These are phyloP conservation scores for Zygnema circumcarinatum DNA, from an alignment of 139 green algal genomes.

Conservation along the genomic window DNA sequence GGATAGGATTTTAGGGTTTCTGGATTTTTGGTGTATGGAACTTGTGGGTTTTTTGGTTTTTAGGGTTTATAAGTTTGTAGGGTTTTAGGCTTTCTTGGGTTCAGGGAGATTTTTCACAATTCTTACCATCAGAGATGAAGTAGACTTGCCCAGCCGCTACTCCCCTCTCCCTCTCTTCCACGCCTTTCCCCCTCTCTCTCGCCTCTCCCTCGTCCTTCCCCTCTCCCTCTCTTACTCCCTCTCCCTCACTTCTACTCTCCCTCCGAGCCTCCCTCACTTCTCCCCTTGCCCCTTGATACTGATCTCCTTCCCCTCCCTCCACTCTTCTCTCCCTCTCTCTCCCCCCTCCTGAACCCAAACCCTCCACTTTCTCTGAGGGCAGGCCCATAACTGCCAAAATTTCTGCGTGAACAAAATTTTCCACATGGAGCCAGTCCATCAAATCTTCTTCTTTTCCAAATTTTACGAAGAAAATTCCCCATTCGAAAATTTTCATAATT, in stretches of 20 bases:
- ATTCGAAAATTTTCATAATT: conserved; percentile 11
- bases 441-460: not conserved
- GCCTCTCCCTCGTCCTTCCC: not conserved
- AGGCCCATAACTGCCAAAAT: conserved; percentile 2
- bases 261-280: not conserved
- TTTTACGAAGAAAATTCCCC: not conserved
- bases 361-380: not conserved
- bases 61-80: no score
- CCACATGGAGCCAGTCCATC: conserved; percentile 16
- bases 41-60: no score
- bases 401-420: conserved; percentile 33
- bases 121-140: conserved; percentile 44
- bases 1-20: no score
- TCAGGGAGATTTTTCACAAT: no score
- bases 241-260: not conserved
- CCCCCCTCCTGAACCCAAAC: not conserved
- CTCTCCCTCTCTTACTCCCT: not conserved
- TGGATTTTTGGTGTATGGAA: no score
- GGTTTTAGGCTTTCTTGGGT: no score
- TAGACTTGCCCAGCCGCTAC: conserved; percentile 26
- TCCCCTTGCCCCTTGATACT: not conserved
- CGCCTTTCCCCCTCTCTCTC: conserved; percentile 10
- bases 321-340: not conserved
- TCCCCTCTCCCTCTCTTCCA: not conserved
- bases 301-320: not conserved